Evolutionary conservation across 108 stramenopile genomes (phyloP), one percentile per base, ranked within the genome.

Genomic region (Fragilaria radians): DNA sequence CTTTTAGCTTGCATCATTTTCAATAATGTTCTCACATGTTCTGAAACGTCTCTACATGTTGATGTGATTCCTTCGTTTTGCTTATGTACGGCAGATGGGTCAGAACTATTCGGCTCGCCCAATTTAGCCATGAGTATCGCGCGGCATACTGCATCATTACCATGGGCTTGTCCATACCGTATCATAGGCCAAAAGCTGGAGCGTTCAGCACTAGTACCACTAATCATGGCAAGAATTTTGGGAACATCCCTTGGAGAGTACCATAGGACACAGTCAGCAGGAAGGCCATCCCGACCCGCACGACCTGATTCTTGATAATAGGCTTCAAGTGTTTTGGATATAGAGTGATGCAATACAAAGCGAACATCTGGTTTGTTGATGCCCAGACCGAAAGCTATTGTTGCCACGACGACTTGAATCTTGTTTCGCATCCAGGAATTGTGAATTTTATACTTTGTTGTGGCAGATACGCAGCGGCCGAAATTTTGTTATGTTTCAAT

Each of bases 231-330:
- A 7, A 86, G 24, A 75, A 85, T 80, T 67, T 73, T 51, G 1
- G 82, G 66, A 5, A 86, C 85, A 73, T 92, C 90, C 71, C 86
- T 86, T 17, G 70, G 66, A 31, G 56, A n/a, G 14, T 60, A 48
- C 29, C n/a, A 46, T 48, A 98, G 66, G 23, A 96, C 80, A 63
- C 96, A 98, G 67, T 81, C 77, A 7, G 89, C 74, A 17, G 81
- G 72, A 25, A 79, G 36, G 19, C 97, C 95, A 65, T 98, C 97
- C 42, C 97, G 65, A 27, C 97, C 97, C 22, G 95, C 95, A 18
- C 98, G 68, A 5, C 96, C 98, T 21, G 80, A 78, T 67, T 99
- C 98, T 74, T 99, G 97, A 64, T 93, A 94, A 75, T 96, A 96
- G 22, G 86, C 90, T 74, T 94, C 94, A 1, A 96, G 63, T 45